Percentiles rank a stretch among this genome's conserved stretches.
Conservation (phyloP, 2,329 filamentous ascomycete genomes). For the Sporothrix phasma region DNA sequence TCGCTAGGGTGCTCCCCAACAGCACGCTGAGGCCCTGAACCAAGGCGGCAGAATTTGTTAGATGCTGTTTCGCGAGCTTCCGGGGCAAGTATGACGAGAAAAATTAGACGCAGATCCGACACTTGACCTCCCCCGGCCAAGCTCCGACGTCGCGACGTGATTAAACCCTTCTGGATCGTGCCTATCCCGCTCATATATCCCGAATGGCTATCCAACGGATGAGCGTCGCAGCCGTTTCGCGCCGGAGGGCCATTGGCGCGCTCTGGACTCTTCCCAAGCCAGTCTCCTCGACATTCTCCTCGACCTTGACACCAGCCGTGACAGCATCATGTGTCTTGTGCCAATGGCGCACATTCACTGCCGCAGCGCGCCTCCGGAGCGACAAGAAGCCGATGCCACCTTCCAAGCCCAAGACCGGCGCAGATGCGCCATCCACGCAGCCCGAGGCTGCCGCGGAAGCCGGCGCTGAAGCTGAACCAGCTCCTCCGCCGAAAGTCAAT, state of each 20-base stretch:
- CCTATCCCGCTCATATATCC: not conserved
- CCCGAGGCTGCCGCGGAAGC: not conserved
- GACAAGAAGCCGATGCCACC: constrained; percentile 12
- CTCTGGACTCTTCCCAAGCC: not conserved
- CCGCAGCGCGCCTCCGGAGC: constrained; percentile 15
- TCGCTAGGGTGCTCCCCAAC: not conserved
- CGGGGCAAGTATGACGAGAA: not conserved
- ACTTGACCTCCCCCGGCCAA: not conserved
- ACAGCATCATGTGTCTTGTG: constrained; percentile 35
- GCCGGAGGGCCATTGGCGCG: not conserved
- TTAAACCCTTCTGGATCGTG: not conserved
- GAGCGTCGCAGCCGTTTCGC: not conserved
- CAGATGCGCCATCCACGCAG: not conserved
- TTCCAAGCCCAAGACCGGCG: not conserved
- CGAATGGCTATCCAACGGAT: constrained; percentile 8
- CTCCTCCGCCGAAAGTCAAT: constrained; percentile 6
- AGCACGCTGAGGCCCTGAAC: not conserved
- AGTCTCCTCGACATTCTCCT: not conserved
- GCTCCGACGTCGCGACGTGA: not conserved
- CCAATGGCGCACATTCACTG: constrained; percentile 32
- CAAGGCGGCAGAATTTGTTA: not conserved
- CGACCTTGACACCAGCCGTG: not conserved
- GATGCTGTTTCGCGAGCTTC: not conserved
- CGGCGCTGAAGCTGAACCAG: not conserved
- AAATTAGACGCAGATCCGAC: constrained; percentile 1